These are phyloP conservation scores for Wickerhamiella qilinensis DNA, from an alignment of 805 yeast species.

Conservation along the genomic window DNA sequence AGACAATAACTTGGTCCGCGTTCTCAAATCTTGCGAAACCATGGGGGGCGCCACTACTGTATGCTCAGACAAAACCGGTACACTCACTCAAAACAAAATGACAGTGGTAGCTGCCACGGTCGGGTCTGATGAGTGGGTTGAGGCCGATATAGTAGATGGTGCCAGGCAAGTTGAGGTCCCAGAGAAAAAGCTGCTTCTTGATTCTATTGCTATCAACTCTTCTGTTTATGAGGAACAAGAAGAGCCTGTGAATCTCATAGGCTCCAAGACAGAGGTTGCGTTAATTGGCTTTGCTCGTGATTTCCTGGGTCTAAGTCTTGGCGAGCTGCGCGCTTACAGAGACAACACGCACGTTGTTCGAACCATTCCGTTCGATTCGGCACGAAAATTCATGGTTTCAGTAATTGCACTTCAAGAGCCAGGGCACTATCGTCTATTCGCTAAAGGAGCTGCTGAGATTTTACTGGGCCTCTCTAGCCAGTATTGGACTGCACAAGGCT, in stretches of 20 bases:
- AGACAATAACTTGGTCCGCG: constrained; percentile 92
- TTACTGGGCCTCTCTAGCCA: constrained; percentile 32
- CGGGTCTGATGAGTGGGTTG: constrained; percentile 29
- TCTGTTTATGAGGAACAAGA: constrained; percentile 60
- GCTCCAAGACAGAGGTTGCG: constrained; percentile 93
- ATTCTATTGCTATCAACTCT: constrained; percentile 63
- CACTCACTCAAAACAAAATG: constrained; percentile 89
- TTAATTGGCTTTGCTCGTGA: constrained; percentile 50
- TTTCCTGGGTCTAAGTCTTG: constrained; percentile 29
- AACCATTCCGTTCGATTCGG: constrained; percentile 78
- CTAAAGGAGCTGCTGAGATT: constrained; percentile 94
- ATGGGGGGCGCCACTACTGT: constrained; percentile 98
- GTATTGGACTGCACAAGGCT: neutral
- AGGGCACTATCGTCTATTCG: constrained; percentile 36
- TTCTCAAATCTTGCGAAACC: constrained; percentile 84
- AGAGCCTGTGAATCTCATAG: constrained; percentile 48
- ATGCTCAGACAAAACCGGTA: constrained; percentile 96
- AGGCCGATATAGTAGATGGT: neutral
- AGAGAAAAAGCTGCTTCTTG: constrained; percentile 21
- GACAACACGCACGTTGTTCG: constrained; percentile 37
- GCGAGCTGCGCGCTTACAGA: constrained; percentile 33
- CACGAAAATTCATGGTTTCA: constrained; percentile 84
- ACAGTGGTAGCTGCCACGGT: constrained; percentile 65
- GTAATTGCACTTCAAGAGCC: constrained; percentile 34
- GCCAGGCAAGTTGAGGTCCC: neutral